Evolutionary conservation across 192 early-diverging fungal species (phyloP).

Genomic region (Coemansia furcata): DNA sequence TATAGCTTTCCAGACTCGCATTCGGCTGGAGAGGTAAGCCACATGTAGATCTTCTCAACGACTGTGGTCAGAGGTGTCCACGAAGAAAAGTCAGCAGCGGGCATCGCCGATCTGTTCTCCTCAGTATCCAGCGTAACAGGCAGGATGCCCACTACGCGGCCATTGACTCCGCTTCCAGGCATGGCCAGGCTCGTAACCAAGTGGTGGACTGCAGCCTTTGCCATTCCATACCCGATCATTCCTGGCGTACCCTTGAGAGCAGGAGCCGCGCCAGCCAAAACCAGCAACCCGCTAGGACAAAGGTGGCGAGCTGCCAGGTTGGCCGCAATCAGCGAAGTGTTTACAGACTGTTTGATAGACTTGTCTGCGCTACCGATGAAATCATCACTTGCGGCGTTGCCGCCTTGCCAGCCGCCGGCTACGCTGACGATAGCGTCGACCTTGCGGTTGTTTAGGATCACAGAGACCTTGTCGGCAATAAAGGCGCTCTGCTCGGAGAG

Average conservation of each 20-base stretch:
- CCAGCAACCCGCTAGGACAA: conserved; percentile 67
- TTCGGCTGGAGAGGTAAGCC: conserved; percentile 14
- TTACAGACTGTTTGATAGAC: conserved; percentile 80
- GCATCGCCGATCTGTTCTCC: conserved; percentile 84
- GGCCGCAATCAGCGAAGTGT: conserved; percentile 81
- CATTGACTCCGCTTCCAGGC: conserved; percentile 69
- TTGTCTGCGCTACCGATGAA: conserved; percentile 67
- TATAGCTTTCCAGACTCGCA: conserved; percentile 40
- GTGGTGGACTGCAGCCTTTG: conserved; percentile 93
- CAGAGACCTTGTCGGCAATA: conserved; percentile 48
- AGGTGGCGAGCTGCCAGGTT: conserved; percentile 72
- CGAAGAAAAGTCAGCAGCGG: conserved; percentile 72
- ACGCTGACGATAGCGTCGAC: conserved; percentile 85
- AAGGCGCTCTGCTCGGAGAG: conserved; percentile 63
- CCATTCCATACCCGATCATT: conserved; percentile 89
- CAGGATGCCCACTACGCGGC: conserved; percentile 67
- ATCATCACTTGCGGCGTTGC: conserved; percentile 70
- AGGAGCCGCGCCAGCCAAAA: conserved; percentile 75
- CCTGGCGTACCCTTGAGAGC: conserved; percentile 72
- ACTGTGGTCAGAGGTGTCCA: conserved; percentile 83
- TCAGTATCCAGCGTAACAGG: conserved; percentile 87
- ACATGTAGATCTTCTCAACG: conserved; percentile 49
- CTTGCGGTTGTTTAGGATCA: conserved; percentile 45
- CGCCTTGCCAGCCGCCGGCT: conserved; percentile 96
- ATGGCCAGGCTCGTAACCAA: conserved; percentile 72